Evolutionary conservation across 2,329 filamentous ascomycete species (phyloP), one percentile per base, ranked within the genome.

Genomic region (Didymosphaeria variabile): DNA sequence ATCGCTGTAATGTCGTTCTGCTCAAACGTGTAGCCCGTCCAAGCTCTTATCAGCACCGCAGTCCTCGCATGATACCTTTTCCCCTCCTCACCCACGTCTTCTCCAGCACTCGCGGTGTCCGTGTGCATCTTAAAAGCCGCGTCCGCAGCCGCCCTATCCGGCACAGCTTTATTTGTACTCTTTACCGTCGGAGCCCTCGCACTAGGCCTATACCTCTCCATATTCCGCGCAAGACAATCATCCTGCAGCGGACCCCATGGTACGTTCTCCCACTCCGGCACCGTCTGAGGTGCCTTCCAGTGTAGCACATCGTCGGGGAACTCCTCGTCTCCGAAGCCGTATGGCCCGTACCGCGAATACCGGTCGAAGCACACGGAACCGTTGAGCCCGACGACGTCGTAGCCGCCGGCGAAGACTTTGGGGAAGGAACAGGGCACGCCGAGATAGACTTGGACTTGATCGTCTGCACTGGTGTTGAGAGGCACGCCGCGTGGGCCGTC

Each of bases 231-330:
- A 0, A 88, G 75, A 71, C 92, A 95, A 31, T 85, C 79, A 55
- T 87, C 81, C 73, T 94, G 91, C 19, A 94, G 80, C 34, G 85
- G 78, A 15, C 89, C 89, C 92, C 92, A 95, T 64, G 87, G 84
- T 34, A 93, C 85, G 29, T 82, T 80, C 31, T 86, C 81, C 89
- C 90, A 93, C 23, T 88, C 80, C 8, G 87, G 76, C 2, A 74
- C 68, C 12, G 64, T 66, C 52, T 71, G 34, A 61, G 74, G 61
- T 76, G 77, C 63, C 52, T 73, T 74, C 80, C 80, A 82, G 46
- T 78, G 66, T 21, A 72, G 67, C 46, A 83, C 78, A 44, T 85
- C 82, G 58, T 84, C 84, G 3, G 74, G 71, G 26, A 82, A 78
- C 56, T 84, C 82, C 55, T 85, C 83, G 29, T 84, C 80, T 2